Evolutionary conservation across 1,284 basidiomycete genomes (phyloP).

Genomic region (Neonothopanus nambi): DNA sequence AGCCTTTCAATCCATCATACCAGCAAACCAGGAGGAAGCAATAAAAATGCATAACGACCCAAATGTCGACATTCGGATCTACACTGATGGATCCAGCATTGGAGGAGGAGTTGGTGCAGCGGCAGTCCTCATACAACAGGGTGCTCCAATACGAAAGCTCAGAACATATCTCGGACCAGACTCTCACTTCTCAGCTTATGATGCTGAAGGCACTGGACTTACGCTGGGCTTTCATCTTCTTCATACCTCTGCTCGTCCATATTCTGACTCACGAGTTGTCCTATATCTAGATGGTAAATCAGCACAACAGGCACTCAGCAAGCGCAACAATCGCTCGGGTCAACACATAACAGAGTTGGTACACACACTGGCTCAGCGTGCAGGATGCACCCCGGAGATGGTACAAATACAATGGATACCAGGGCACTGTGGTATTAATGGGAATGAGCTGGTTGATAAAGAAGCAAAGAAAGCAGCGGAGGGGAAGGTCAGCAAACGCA

Average conservation of each 20-base stretch:
- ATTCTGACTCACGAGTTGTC: neutral
- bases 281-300: conserved; percentile 7
- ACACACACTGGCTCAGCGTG: neutral
- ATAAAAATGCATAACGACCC: neutral
- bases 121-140: conserved; percentile 19
- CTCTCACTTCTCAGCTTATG: conserved; percentile 23
- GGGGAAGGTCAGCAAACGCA: conserved; percentile 10
- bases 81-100: neutral
- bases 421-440: conserved; percentile 22
- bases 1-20: neutral
- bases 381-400: neutral
- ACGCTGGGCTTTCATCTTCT: conserved; percentile 23
- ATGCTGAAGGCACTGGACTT: conserved; percentile 26
- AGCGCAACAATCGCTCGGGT: neutral
- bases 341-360: conserved; percentile 23
- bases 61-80: neutral
- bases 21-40: neutral
- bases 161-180: conserved; percentile 21
- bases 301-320: neutral
- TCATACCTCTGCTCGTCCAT: neutral
- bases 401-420: conserved; percentile 24
- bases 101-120: neutral
- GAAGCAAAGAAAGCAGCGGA: conserved; percentile 29
- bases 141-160: neutral
- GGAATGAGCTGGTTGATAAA: conserved; percentile 28